Percentiles rank a stretch among this genome's conserved stretches.
Conservation (phyloP, 345 rosid species). For the Rubroshorea leprosula region DNA sequence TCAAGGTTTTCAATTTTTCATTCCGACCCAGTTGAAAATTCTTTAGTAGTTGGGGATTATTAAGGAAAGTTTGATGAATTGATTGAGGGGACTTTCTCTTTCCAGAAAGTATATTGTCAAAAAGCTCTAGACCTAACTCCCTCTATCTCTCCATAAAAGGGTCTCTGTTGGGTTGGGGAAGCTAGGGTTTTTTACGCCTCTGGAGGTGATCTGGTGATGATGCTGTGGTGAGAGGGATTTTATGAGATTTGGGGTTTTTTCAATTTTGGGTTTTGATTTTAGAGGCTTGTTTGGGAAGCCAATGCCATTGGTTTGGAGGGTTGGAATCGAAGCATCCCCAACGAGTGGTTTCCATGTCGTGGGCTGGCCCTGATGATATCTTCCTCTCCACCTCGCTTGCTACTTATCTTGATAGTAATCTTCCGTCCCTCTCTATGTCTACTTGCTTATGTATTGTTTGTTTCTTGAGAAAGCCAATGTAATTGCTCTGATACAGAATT, state of each 20-base stretch:
- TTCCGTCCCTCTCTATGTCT: constrained; percentile 7
- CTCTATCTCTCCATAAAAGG: neutral
- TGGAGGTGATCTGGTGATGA: constrained; percentile 4
- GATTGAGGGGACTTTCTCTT: neutral
- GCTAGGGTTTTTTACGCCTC: constrained; percentile 12
- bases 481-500: constrained; percentile 5
- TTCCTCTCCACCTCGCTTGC: constrained; percentile 73
- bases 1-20: neutral
- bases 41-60: neutral
- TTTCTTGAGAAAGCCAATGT: constrained; percentile 1
- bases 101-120: neutral
- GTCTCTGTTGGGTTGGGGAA: neutral
- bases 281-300: constrained; percentile 16
- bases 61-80: constrained; percentile 4
- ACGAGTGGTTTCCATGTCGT: constrained; percentile 46
- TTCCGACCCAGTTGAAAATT: neutral
- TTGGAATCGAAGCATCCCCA: constrained; percentile 13
- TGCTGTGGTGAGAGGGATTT: neutral
- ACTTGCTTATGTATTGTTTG: neutral
- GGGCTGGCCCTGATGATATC: constrained; percentile 74
- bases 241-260: constrained; percentile 1
- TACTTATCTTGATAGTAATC: constrained; percentile 63
- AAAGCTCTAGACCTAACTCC: neutral
- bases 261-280: neutral
- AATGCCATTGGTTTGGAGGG: constrained; percentile 21